Base-by-base conservation (phyloP, 495 filamentous ascomycete genomes). In the Podospora australis region DNA sequence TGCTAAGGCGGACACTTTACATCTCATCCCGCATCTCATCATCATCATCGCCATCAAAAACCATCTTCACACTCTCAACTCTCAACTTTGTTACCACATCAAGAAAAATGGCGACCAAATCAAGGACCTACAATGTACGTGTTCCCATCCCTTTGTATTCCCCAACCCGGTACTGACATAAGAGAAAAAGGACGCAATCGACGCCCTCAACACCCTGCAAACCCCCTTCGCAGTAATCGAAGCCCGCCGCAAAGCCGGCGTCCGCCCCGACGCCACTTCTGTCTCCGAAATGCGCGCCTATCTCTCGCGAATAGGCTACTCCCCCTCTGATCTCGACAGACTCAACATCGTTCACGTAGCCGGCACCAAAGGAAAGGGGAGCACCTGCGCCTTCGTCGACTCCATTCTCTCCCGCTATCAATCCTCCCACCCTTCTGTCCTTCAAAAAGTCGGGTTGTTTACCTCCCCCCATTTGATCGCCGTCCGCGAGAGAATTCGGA, bases 281-380 rank as follows among this genome's bases (percentile, higher is more conserved):
- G 75, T 92, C 38, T 77, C 79, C 2, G 83, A 94, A 64, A 91
- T 89, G 75, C 71, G 81, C 47, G 78, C 81, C 54, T 92, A 86
- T 78, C 78, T 87, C 53, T 66, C 70, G 38, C 80, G 80, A 57
- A 81, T 91, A 61, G 88, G 90, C 48, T 91, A 95, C 49, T 46
- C 68, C 3, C 78, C 83, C n/a, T 74, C 71, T 19, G 89, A 95
- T 62, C 77, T 96, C 46, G 76, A 87, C 53, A 70, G 70, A 3
- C 68, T 96, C 28, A 90, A 89, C 54, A 72, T 81, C 24, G 69
- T 95, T 10, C 90, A 96, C 59, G 82, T 96, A 17, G 85, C 90
- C 10, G 90, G 90, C 30, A 95, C 90, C 10, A 96, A 96, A 70
- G 90, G 90, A 49, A 96, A 96, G 69, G 90, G 90, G 29, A 84